A percentile compares a stretch with the other conserved stretches of the same genome.
Conservation (phyloP, 2,329 filamentous ascomycete genomes). For the Hymenoscyphus albidus region DNA sequence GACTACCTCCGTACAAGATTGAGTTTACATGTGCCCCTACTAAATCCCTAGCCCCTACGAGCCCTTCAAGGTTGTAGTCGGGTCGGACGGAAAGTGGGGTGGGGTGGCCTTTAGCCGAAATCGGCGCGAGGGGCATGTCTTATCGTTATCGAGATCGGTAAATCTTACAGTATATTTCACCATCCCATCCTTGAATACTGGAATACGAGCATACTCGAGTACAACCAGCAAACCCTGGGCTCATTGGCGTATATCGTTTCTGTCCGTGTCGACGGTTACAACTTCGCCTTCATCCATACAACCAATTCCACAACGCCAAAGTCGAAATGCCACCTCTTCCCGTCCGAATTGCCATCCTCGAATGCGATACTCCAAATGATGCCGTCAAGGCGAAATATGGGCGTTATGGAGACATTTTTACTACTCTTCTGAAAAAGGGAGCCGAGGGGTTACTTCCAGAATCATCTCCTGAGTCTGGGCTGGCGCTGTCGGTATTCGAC, state of each 20-base stretch:
- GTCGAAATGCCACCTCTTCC: constrained; percentile 29
- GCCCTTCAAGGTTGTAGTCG: no score
- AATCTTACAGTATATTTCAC: not conserved
- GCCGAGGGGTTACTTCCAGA: constrained; percentile 45
- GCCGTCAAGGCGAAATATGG: constrained; percentile 61
- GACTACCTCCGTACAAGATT: no score
- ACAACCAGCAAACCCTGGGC: no score
- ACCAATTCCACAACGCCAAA: not conserved
- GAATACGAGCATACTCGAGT: not conserved
- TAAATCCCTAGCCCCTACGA: no score
- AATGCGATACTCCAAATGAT: constrained; percentile 76
- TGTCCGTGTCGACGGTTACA: not conserved
- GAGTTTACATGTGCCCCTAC: no score
- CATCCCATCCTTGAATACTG: not conserved
- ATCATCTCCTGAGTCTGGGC: constrained; percentile 37
- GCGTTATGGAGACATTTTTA: constrained; percentile 70
- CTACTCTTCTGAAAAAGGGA: constrained; percentile 52
- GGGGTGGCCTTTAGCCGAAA: not conserved
- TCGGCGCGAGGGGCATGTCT: not conserved
- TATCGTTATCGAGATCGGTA: not conserved
- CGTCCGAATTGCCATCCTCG: constrained; percentile 68
- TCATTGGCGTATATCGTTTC: no score
- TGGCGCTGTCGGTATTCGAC: constrained; percentile 39
- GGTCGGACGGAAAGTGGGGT: not conserved
- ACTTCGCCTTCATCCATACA: not conserved